These are phyloP conservation scores for Pleurotus citrinopileatus DNA, from an alignment of 768 basidiomycete genomes.

Conservation along the genomic window DNA sequence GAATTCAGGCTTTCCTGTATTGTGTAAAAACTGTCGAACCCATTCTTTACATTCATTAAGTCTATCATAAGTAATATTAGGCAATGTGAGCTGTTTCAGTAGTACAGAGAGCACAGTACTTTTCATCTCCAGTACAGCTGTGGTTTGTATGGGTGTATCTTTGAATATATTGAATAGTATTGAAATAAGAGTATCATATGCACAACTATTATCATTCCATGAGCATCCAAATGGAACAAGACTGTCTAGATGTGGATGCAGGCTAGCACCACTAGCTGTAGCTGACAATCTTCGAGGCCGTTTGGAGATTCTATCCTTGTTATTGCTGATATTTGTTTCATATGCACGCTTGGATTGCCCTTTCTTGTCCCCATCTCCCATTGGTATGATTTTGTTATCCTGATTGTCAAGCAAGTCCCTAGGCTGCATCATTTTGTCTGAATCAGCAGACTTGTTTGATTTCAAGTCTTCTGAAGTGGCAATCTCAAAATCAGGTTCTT, in stretches of 20 bases:
- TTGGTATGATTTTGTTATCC: too few species aligned
- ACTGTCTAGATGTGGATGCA: not conserved
- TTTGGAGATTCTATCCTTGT: not conserved
- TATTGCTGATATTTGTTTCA: too few species aligned
- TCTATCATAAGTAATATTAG: not conserved
- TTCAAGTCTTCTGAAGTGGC: not conserved
- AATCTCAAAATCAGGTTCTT: not conserved
- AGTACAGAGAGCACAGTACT: not conserved
- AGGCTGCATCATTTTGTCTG: too few species aligned
- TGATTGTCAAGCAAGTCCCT: not conserved
- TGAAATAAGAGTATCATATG: not conserved
- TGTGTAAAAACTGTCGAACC: not conserved
- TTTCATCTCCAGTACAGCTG: not conserved
- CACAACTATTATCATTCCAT: conserved; percentile 3
- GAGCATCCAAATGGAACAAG: not conserved
- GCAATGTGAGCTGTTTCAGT: not conserved
- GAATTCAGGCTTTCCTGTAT: not conserved
- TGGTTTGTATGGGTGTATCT: not conserved
- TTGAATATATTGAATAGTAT: not conserved
- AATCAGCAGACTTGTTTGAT: not conserved
- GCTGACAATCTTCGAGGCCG: not conserved
- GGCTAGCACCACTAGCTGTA: not conserved
- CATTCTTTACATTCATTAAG: not conserved
- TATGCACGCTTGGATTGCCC: too few species aligned
- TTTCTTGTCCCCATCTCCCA: too few species aligned